These are phyloP conservation scores for Linnemannia hyalina DNA, from an alignment of 192 early-diverging fungal species.

Conservation along the genomic window DNA sequence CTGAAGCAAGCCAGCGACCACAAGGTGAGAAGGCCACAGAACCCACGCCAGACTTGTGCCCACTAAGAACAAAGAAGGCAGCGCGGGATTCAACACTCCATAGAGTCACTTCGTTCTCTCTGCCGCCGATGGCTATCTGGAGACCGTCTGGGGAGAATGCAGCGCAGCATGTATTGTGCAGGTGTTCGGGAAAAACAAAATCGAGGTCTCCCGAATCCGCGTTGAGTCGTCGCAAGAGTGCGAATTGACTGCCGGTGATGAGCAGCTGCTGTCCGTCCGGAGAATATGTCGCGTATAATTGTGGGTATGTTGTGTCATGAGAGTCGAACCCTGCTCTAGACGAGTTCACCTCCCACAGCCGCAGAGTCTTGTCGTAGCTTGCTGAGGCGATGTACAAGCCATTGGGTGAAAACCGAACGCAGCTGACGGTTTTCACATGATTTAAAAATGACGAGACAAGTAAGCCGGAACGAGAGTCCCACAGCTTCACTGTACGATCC, in stretches of 20 bases:
- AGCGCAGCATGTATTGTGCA: not conserved
- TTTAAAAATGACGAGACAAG: not conserved
- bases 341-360: not conserved
- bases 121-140: not conserved
- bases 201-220: not conserved
- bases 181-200: not conserved
- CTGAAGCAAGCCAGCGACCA: not conserved
- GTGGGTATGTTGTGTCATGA: no score
- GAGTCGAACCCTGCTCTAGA: no score
- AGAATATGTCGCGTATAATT: not conserved
- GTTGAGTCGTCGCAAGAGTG: not conserved
- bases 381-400: not conserved
- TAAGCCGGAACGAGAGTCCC: not conserved
- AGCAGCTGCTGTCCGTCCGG: conserved; percentile 9
- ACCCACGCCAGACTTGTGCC: no score
- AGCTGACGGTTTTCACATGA: no score
- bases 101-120: not conserved
- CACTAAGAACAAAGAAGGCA: not conserved
- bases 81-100: not conserved
- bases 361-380: not conserved
- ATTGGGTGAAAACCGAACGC: not conserved
- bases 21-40: not conserved
- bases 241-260: not conserved
- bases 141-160: conserved; percentile 2
- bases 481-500: not conserved